phyloP scores from a whole-genome alignment of 208 protist species.

The Perkinsela sp. region DNA sequence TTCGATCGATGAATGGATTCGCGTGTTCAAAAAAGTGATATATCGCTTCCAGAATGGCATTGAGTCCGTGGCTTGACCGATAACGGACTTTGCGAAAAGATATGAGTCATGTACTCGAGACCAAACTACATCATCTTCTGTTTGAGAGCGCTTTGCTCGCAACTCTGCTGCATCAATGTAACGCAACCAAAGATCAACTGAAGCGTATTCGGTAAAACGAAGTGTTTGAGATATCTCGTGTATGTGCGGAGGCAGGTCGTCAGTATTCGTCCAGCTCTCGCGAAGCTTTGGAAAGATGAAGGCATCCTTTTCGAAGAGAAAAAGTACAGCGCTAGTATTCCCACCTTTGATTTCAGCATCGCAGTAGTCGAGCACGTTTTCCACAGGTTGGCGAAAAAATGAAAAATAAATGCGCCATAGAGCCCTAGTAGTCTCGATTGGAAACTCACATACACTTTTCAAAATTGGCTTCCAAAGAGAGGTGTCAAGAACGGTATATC shows the following conservation, averaged over 20 bases:
- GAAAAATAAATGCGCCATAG: neutral
- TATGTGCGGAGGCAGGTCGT: neutral
- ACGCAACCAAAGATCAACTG: neutral
- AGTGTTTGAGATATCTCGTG: neutral
- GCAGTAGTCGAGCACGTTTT: neutral
- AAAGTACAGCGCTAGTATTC: neutral
- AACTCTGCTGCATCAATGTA: neutral
- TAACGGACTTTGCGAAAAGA: neutral
- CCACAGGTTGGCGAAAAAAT: neutral
- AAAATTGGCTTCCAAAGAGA: neutral
- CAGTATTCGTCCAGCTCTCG: neutral
- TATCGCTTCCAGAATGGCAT: neutral
- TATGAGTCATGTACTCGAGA: neutral
- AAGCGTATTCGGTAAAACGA: neutral
- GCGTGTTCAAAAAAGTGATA: neutral
- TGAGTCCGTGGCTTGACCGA: neutral
- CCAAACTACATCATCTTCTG: neutral
- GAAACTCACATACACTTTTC: neutral
- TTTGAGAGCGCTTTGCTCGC: neutral
- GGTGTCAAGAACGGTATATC: neutral
- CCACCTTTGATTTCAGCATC: neutral
- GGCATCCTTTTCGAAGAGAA: neutral
- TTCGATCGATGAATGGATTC: neutral
- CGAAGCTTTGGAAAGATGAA: neutral
- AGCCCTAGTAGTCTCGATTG: neutral